Evolutionary conservation across 352 stramenopile species (phyloP).

Genomic region (Globisporangium uncinulatum): DNA sequence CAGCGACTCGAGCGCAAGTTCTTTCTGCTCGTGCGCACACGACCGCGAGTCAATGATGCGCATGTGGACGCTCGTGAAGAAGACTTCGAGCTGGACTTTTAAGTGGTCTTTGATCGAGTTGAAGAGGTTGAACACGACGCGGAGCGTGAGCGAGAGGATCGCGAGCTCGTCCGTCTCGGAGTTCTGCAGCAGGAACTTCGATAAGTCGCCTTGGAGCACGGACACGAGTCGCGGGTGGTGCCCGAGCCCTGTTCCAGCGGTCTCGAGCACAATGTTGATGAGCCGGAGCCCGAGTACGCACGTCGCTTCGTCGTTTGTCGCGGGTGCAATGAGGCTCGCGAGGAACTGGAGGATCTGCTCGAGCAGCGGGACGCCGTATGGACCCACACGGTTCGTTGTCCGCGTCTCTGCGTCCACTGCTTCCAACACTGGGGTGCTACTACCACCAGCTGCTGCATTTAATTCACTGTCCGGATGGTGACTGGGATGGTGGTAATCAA

Average conservation of each 20-base stretch:
- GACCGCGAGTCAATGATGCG: slow-evolving; percentile 88
- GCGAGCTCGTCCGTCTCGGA: slow-evolving; percentile 93
- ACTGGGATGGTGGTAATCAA: not conserved
- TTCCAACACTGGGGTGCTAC: too few relatives aligned
- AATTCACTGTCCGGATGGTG: not conserved
- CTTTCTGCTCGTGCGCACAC: slow-evolving; percentile 80
- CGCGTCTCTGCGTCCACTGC: slow-evolving; percentile 5
- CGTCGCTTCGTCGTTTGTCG: slow-evolving; percentile 85
- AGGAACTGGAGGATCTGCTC: slow-evolving; percentile 94
- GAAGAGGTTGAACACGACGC: slow-evolving; percentile 99
- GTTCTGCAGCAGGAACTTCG: slow-evolving; percentile 95
- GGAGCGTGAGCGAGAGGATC: slow-evolving; percentile 89
- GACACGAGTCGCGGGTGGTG: slow-evolving; percentile 77
- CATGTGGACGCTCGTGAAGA: slow-evolving; percentile 97
- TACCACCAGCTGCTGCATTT: too few relatives aligned
- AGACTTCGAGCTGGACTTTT: slow-evolving; percentile 99
- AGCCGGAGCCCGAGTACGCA: slow-evolving; percentile 90
- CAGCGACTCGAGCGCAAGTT: slow-evolving; percentile 89
- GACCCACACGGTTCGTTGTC: slow-evolving; percentile 16
- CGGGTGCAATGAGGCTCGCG: slow-evolving; percentile 90
- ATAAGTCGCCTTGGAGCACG: slow-evolving; percentile 93
- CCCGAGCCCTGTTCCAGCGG: slow-evolving; percentile 79
- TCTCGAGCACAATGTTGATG: slow-evolving; percentile 98
- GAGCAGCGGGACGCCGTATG: slow-evolving; percentile 87
- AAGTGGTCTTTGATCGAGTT: slow-evolving; percentile 98